phyloP scores from a whole-genome alignment of 305 asterid genomes.

The Plantago rigida region DNA sequence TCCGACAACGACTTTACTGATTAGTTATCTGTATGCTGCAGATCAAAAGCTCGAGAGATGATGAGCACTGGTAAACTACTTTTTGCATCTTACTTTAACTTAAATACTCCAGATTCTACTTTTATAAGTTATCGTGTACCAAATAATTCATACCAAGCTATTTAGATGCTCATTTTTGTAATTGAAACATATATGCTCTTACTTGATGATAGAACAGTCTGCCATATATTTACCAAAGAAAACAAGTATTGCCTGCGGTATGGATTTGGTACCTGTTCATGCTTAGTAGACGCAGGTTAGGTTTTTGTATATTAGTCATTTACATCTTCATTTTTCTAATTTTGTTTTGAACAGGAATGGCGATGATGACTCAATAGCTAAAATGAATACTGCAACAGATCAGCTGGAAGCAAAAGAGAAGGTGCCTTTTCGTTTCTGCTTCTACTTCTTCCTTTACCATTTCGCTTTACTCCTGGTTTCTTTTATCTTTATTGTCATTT shows the following conservation, averaged over 20 bases:
- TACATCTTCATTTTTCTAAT: conserved; percentile 8
- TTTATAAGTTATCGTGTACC: conserved; percentile 12
- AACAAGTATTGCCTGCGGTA: no score
- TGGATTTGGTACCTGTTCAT: not conserved
- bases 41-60: conserved; percentile 42
- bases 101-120: not conserved
- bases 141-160: not conserved
- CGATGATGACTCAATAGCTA: conserved; percentile 60
- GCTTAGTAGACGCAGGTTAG: not conserved
- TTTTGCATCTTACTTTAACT: conserved; percentile 10
- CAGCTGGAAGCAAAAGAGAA: conserved; percentile 77
- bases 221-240: not conserved
- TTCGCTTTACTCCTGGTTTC: not conserved
- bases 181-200: not conserved
- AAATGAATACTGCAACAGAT: conserved; percentile 77
- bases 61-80: conserved; percentile 55
- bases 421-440: conserved; percentile 28
- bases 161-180: not conserved
- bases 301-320: no score
- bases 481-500: conserved; percentile 10
- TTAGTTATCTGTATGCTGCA: conserved; percentile 34
- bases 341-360: conserved; percentile 45
- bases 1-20: conserved; percentile 23
- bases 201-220: not conserved
- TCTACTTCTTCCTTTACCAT: conserved; percentile 10